Base-by-base conservation (phyloP, 768 basidiomycete species). In the Nevesoporus exiguus region DNA sequence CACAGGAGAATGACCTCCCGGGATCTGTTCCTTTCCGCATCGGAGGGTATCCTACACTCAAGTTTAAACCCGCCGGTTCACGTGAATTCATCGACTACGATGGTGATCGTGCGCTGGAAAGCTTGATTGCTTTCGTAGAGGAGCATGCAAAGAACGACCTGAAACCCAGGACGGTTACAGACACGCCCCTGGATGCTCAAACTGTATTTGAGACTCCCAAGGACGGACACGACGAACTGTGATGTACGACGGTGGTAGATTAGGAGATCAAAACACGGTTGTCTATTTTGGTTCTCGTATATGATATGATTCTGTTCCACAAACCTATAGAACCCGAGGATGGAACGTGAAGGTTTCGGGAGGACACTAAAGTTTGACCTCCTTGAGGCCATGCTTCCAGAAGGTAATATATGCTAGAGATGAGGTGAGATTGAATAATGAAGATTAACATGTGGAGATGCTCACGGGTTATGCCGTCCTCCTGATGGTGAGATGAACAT, bases 1-100 rank as follows among this genome's bases (percentile, higher is more conserved):
- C 93, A 2, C 87, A 86, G 55, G 94, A 97, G 73, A 99, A 99
- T 70, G 97, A 99, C 70, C 80, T 99, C 15, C 96, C 97, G 44
- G 77, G 86, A 19, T 82, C 82, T n/a, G 83, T 87, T 55, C 83
- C 87, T 30, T 98, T 99, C 91, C 83, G 86, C 49, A 74, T 98
- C 55, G 65, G 77, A 51, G 91, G 93, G 37, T 94, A 93, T 88
- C 96, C 97, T 8, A 98, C 97, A 6, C 69, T 98, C 66, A 98
- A 98, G 71, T 96, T 99, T 81, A 95, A 94, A 76, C 80, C 85
- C 5, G 96, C 97, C 14, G 96, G 96, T 43, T 74, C 82, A 21
- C 76, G 78, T 51, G 86, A 92, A 48, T 99, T 95, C 76, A 74
- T 95, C 49, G 93, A 97, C 69, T 98, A 95, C 68, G 86, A 90